phyloP scores from a whole-genome alignment of 1,284 basidiomycete species.

The Ustilago cynodontis region DNA sequence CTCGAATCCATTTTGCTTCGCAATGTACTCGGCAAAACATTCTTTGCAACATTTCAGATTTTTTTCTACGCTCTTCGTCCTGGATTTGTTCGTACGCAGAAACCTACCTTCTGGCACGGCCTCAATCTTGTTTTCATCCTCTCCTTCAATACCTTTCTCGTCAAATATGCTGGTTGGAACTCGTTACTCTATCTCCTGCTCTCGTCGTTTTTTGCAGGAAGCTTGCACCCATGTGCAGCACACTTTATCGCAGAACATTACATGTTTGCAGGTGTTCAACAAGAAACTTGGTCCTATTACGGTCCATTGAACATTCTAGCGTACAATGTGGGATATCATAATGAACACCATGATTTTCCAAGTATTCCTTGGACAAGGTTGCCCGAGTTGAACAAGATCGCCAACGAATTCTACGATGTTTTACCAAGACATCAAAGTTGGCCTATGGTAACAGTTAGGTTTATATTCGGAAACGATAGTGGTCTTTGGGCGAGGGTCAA shows the following conservation, averaged over 20 bases:
- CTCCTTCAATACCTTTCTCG: constrained; percentile 77
- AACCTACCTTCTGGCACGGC: constrained; percentile 84
- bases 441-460: constrained; percentile 93
- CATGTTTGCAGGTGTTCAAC: constrained; percentile 71
- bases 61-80: constrained; percentile 97
- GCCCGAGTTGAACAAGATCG: constrained; percentile 82
- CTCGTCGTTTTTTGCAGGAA: constrained; percentile 93
- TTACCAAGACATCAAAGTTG: constrained; percentile 89
- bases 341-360: constrained; percentile 99
- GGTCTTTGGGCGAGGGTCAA: constrained; percentile 66
- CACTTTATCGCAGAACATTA: constrained; percentile 92
- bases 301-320: constrained; percentile 89
- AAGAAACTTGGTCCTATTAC: constrained; percentile 98
- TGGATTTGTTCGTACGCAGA: constrained; percentile 89
- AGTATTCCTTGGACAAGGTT: constrained; percentile 95
- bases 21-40: constrained; percentile 96
- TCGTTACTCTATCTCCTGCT: constrained; percentile 80
- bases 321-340: constrained; percentile 99
- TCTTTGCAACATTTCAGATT: constrained; percentile 98
- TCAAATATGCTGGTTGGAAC: constrained; percentile 51
- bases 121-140: constrained; percentile 82
- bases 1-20: constrained; percentile 87
- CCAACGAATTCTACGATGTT: constrained; percentile 91
- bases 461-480: constrained; percentile 78
- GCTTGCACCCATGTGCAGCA: constrained; percentile 91